Evolutionary conservation across 2,329 filamentous ascomycete genomes (phyloP), one percentile per base, ranked within the genome.

Genomic region (Botrytis pseudocinerea): DNA sequence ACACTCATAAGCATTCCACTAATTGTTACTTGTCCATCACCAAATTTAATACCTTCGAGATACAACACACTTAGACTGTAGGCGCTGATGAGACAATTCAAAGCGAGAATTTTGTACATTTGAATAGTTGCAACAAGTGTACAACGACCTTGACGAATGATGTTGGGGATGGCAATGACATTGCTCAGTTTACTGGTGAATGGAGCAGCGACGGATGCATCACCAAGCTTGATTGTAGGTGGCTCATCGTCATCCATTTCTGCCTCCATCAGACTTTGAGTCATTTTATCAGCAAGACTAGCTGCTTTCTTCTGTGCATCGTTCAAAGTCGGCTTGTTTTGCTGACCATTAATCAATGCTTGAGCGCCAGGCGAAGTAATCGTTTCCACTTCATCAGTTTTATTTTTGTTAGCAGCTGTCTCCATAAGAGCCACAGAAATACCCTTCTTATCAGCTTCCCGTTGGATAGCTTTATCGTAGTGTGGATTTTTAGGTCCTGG

Each of bases 1-100:
- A 99, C 96, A 79, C 95, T 98, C 96, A 99, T 98, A 82, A 99
- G 91, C 93, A 99, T 98, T 78, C 96, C 96, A 78, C 94, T 98
- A 80, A 99, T 98, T 25, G 96, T 99, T 77, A 98, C 96, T 84
- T 99, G 96, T 6, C 95, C 94, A 81, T 99, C 96, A 73, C 96
- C 95, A 81, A 99, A 99, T 85, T 99, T 99, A 87, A 99, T 99
- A 76, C 96, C 96, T 80, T 98, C 95, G 1, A 99, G 89, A 81
- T 99, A 99, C 73, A 99, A 87, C 28, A 99, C 96, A 82, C 93
- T 97, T 81, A 99, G 84, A 83, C 94, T 97, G 89, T 99, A 99
- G 54, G 96, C 96, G 78, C 93, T 97, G 82, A 99, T 99, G 78
- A 99, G 87, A 82, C 96, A 99, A 86, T 99, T 99, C 74, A 99